These are phyloP conservation scores for Adansonia rubrostipa DNA, from an alignment of 441 rosid species.

Conservation along the genomic window DNA sequence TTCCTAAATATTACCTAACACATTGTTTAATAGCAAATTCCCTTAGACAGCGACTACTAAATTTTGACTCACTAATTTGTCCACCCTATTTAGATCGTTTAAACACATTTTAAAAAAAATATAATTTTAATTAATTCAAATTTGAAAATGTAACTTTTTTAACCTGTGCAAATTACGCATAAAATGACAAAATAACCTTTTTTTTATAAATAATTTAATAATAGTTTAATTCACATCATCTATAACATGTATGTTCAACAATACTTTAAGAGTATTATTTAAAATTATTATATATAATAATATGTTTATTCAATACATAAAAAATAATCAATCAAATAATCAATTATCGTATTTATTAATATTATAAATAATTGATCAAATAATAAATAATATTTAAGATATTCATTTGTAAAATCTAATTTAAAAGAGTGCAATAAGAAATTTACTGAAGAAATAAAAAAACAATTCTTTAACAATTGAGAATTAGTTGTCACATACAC, in stretches of 20 bases:
- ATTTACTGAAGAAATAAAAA: neutral
- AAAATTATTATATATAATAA: too few species aligned
- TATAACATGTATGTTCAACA: neutral
- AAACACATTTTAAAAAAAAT: neutral
- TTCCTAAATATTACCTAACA: slow-evolving; percentile 6
- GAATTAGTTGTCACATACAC: slow-evolving; percentile 44
- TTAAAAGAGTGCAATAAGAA: neutral
- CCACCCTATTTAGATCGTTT: neutral
- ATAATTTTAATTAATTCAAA: too few species aligned
- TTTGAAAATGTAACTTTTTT: too few species aligned
- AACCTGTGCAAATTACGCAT: too few species aligned
- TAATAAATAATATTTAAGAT: too few species aligned
- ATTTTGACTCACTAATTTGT: neutral
- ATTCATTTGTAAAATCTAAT: neutral
- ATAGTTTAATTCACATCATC: neutral
- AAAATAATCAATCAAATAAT: too few species aligned
- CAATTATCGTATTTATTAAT: too few species aligned
- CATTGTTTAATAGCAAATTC: slow-evolving; percentile 20
- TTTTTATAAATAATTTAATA: neutral
- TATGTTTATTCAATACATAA: too few species aligned
- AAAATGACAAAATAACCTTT: too few species aligned
- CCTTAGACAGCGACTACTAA: neutral
- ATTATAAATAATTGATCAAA: too few species aligned
- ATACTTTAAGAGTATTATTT: neutral
- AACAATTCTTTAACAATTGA: neutral